Evolutionary conservation across 352 stramenopile species (phyloP), one percentile per base, ranked within the genome.

Genomic region (Globisporangium nodosum): DNA sequence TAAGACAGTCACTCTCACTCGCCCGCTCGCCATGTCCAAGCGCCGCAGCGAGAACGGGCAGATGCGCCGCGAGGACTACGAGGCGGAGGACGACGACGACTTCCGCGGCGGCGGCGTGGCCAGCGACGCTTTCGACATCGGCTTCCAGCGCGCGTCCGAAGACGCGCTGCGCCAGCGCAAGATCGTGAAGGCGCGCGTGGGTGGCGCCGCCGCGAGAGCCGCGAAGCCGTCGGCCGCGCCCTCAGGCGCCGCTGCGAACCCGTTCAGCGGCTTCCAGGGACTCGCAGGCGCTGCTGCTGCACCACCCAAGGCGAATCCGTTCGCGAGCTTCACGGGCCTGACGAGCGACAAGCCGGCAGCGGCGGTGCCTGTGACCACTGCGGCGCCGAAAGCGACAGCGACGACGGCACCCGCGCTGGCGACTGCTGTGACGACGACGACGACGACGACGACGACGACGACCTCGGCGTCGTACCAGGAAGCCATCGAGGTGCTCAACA

Each of bases 61-160:
- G 69, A 87, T 92, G 74, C 81, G 85, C 63, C 83, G 84, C 37
- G 85, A 95, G 63, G 83, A 95, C 40, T 93, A 88, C 70, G 85
- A 93, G 53, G 78, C 78, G 9, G 64, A 65, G 12, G 73, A 86
- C 46, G 68, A 72, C 48, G 52, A 68, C 54, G 16, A 42, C 30
- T 49, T 30, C 7, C 54, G 42, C 46, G 52, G 48, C 47, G 60
- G 78, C 21, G 69, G 67, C n/a, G 61, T 73, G 31, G 60, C 58
- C 42, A 61, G 63, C 42, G 68, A 81, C 55, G 75, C 75, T 8
- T 81, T 74, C 52, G 76, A 83, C 42, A 79, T 71, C 35, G 80
- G 85, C 42, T 91, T 93, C 65, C 63, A 82, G 50, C 80, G 84
- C 40, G 85, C 84, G n/a, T 76, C 74, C 20, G 77, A 93, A 1